Evolutionary conservation across 2,329 filamentous ascomycete species (phyloP).

Genomic region (Cladosporium sp.): DNA sequence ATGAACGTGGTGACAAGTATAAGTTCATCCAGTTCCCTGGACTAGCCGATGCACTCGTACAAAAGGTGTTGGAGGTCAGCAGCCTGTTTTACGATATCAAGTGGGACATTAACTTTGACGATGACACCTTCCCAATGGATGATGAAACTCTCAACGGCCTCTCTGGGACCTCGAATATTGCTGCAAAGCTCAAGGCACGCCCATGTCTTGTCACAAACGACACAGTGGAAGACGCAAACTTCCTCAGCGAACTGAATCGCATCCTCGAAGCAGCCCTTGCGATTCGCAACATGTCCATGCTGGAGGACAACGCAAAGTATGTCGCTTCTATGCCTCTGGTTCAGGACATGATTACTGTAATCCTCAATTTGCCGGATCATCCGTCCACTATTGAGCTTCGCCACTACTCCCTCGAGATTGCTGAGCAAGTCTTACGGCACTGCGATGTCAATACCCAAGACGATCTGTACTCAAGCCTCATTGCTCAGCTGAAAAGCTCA

Average conservation of each 20-base stretch:
- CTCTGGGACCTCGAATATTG: slow-evolving; percentile 63
- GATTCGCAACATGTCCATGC: slow-evolving; percentile 91
- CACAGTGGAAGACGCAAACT: slow-evolving; percentile 64
- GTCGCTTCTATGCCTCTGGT: slow-evolving; percentile 70
- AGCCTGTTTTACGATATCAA: slow-evolving; percentile 74
- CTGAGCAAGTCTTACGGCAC: slow-evolving; percentile 82
- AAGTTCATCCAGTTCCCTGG: slow-evolving; percentile 88
- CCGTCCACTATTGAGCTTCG: slow-evolving; percentile 76
- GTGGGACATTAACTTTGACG: slow-evolving; percentile 71
- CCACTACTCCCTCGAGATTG: slow-evolving; percentile 85
- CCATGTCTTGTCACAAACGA: slow-evolving; percentile 56
- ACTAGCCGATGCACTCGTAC: slow-evolving; percentile 79
- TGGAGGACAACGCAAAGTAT: slow-evolving; percentile 81
- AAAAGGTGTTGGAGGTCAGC: slow-evolving; percentile 75
- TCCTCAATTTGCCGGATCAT: slow-evolving; percentile 69
- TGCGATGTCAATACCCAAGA: slow-evolving; percentile 67
- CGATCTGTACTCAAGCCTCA: slow-evolving; percentile 71
- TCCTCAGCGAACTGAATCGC: slow-evolving; percentile 65
- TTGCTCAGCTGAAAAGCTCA: slow-evolving; percentile 49
- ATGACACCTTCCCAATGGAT: slow-evolving; percentile 49
- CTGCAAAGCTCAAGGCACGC: slow-evolving; percentile 66
- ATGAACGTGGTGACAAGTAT: slow-evolving; percentile 91
- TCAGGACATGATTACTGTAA: slow-evolving; percentile 77
- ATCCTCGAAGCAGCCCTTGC: slow-evolving; percentile 84
- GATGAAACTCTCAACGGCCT: slow-evolving; percentile 59